Conservation (phyloP, 1,139 yeast genomes). For the Eremothecium cymbalariae region DNA sequence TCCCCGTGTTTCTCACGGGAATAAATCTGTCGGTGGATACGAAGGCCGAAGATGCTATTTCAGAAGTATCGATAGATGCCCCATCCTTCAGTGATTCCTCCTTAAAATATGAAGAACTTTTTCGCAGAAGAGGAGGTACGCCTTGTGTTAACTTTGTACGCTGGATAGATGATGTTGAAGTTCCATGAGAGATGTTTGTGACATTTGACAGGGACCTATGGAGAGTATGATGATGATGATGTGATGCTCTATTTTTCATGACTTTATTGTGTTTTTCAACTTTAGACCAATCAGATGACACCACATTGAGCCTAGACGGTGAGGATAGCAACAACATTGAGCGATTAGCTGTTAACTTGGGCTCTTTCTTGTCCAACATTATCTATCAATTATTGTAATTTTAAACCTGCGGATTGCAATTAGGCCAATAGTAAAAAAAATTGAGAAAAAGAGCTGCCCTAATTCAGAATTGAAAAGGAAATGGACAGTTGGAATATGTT, state of each 20-base stretch:
- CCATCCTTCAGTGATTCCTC: conserved; percentile 16
- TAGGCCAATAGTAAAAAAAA: background rate
- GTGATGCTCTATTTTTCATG: conserved; percentile 14
- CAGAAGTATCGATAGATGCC: conserved; percentile 7
- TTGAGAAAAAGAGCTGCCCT: background rate
- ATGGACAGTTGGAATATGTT: no score
- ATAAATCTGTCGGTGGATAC: conserved; percentile 41
- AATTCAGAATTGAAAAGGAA: no score
- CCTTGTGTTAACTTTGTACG: conserved; percentile 10
- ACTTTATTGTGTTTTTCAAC: conserved; percentile 19
- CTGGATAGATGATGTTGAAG: conserved; percentile 5
- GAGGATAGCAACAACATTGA: conserved; percentile 35
- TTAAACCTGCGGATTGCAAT: background rate
- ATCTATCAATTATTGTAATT: background rate
- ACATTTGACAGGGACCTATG: conserved; percentile 13
- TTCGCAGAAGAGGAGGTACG: conserved; percentile 27
- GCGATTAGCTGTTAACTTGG: conserved; percentile 16
- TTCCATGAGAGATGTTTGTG: conserved; percentile 9
- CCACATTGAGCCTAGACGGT: conserved; percentile 42
- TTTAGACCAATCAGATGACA: conserved; percentile 36
- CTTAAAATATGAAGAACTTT: conserved; percentile 30
- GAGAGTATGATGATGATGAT: no score
- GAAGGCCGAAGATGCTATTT: conserved; percentile 7
- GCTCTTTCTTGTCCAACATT: conserved; percentile 1
- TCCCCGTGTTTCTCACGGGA: conserved; percentile 42